phyloP scores from a whole-genome alignment of 2,329 filamentous ascomycete species.

The Colletotrichum destructivum region DNA sequence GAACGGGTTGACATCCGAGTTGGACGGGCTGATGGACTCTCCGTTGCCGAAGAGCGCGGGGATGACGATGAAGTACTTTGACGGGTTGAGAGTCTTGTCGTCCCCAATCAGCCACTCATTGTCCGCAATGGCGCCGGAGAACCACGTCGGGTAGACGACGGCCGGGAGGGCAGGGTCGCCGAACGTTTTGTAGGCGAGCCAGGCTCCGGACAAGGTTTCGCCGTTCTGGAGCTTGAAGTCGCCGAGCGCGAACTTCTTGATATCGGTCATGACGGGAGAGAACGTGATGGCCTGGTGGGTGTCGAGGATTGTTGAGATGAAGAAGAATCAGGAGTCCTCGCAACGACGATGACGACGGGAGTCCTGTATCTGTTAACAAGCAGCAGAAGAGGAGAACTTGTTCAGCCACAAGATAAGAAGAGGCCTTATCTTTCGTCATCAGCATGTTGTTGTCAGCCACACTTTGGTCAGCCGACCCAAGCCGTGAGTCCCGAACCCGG shows the following conservation, averaged over 20 bases:
- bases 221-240: slow-evolving; percentile 79
- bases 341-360: background rate
- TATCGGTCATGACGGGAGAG: slow-evolving; percentile 16
- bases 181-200: slow-evolving; percentile 84
- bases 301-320: too few relatives aligned
- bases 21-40: slow-evolving; percentile 68
- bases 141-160: slow-evolving; percentile 86
- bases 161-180: slow-evolving; percentile 74
- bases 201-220: slow-evolving; percentile 72
- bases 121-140: slow-evolving; percentile 72
- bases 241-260: slow-evolving; percentile 70
- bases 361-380: background rate
- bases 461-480: background rate
- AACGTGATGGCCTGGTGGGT: background rate
- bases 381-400: background rate
- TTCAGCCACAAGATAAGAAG: background rate
- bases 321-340: background rate
- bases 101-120: slow-evolving; percentile 83
- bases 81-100: slow-evolving; percentile 75
- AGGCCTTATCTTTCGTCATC: slow-evolving; percentile 3
- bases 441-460: background rate
- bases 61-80: slow-evolving; percentile 64
- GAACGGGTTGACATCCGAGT: slow-evolving; percentile 58
- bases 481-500: slow-evolving; percentile 7
- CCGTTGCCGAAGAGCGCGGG: slow-evolving; percentile 67